A percentile compares a stretch with the other conserved stretches of the same genome.
Conservation (phyloP, 139 green algal species). For the Volvox africanus region DNA sequence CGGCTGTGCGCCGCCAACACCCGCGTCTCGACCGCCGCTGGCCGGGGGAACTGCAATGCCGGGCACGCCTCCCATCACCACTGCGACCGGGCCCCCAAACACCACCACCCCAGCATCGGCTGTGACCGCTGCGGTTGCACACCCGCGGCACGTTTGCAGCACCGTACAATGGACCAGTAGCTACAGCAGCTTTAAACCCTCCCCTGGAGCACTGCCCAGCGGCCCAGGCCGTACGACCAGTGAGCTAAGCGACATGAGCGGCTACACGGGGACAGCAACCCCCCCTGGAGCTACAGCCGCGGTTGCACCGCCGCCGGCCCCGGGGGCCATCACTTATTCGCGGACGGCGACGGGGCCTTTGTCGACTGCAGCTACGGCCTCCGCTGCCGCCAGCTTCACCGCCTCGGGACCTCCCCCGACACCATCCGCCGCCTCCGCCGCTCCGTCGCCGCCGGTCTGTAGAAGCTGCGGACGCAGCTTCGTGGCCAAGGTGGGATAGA, state of each 20-base stretch:
- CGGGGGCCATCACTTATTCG: not conserved
- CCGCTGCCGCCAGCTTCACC: not conserved
- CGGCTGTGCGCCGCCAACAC: not conserved
- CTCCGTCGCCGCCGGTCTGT: not conserved
- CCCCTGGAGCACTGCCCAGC: not conserved
- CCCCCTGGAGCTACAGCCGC: not conserved
- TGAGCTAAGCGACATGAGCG: not conserved
- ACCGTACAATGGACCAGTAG: not conserved
- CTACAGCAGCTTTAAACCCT: not conserved
- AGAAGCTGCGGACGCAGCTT: conserved; percentile 43
- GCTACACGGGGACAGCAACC: not conserved
- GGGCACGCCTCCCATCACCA: not conserved
- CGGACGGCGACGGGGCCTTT: not conserved
- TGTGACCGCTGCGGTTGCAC: not conserved
- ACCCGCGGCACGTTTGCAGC: not conserved
- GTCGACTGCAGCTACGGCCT: not conserved
- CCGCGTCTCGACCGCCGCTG: too few species aligned
- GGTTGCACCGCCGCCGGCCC: not conserved
- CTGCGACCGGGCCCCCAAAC: not conserved
- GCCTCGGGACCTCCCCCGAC: not conserved
- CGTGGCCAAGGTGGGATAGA: conserved; percentile 33
- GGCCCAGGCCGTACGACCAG: not conserved
- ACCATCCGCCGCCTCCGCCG: not conserved
- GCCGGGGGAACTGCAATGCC: not conserved
- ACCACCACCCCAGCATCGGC: not conserved